Conservation (phyloP, 345 rosid species). For the Sisymbrium irio region DNA sequence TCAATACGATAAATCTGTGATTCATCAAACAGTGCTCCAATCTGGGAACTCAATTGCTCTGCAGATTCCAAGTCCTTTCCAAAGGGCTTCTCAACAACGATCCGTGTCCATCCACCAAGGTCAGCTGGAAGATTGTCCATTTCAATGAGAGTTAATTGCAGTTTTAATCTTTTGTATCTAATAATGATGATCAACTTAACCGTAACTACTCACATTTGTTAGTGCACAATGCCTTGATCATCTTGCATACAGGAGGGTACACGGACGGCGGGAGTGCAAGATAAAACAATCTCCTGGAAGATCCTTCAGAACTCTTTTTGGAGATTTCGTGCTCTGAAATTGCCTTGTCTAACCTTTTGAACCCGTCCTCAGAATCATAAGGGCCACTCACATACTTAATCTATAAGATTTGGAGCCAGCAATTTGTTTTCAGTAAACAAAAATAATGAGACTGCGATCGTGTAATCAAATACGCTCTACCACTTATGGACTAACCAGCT, state of each 20-base stretch:
- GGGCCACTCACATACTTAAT: slow-evolving; percentile 90
- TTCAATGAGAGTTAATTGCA: background rate
- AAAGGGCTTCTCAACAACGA: slow-evolving; percentile 96
- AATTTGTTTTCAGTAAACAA: background rate
- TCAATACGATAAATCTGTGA: slow-evolving; percentile 91
- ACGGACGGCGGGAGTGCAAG: slow-evolving; percentile 97
- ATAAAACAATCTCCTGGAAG: slow-evolving; percentile 85
- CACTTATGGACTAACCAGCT: slow-evolving; percentile 54
- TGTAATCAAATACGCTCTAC: background rate
- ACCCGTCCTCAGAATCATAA: slow-evolving; percentile 82
- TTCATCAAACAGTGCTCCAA: slow-evolving; percentile 88
- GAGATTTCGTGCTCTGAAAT: slow-evolving; percentile 69
- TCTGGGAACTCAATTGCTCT: slow-evolving; percentile 77
- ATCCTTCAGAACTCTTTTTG: slow-evolving; percentile 60
- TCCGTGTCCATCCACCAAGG: slow-evolving; percentile 94
- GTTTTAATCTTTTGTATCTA: background rate
- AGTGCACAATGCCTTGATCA: slow-evolving; percentile 81
- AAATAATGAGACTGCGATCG: background rate
- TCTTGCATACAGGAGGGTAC: slow-evolving; percentile 86
- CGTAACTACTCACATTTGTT: slow-evolving; percentile 64
- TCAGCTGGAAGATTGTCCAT: slow-evolving; percentile 48
- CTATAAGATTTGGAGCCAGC: slow-evolving; percentile 36
- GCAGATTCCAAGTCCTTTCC: slow-evolving; percentile 87
- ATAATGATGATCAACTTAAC: background rate
- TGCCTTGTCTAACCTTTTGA: slow-evolving; percentile 63